Conservation (phyloP, 2,329 filamentous ascomycete genomes). For the Dothistroma pini region DNA sequence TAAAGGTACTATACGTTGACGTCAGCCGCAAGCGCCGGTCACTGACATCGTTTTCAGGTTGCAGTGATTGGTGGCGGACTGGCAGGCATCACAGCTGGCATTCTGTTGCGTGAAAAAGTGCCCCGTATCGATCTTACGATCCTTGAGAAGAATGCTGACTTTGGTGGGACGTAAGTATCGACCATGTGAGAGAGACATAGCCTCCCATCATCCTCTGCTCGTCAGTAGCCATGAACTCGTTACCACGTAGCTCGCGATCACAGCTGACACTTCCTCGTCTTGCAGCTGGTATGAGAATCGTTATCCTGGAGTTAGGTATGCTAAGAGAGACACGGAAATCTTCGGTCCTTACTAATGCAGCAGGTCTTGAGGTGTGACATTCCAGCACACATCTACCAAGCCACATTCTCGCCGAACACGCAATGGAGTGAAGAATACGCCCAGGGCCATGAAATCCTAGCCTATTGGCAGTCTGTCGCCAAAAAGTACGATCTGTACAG, state of each 20-base stretch:
- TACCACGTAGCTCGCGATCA: background rate
- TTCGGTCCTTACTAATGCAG: background rate
- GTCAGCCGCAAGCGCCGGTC: background rate
- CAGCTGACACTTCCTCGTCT: background rate
- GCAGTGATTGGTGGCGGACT: conserved; percentile 63
- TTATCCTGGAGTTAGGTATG: conserved; percentile 20
- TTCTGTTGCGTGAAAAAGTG: conserved; percentile 65
- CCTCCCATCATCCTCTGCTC: background rate
- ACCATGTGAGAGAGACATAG: background rate
- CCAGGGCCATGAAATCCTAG: conserved; percentile 60
- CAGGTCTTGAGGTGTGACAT: conserved; percentile 56
- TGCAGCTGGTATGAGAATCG: conserved; percentile 20
- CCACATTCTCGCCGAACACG: conserved; percentile 63
- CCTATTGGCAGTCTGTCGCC: conserved; percentile 63
- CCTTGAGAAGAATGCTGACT: conserved; percentile 64
- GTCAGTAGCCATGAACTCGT: background rate
- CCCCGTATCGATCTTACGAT: conserved; percentile 63
- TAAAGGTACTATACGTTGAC: conserved; percentile 21
- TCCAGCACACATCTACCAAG: conserved; percentile 67
- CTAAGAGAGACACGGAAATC: background rate
- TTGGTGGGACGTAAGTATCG: conserved; percentile 40
- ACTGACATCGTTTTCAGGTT: conserved; percentile 39
- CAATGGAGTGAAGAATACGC: conserved; percentile 68
- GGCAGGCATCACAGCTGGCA: conserved; percentile 60
- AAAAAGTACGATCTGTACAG: conserved; percentile 62